Conservation (phyloP, 2,329 filamentous ascomycete species). For the Reticulascus tulasneorum region DNA sequence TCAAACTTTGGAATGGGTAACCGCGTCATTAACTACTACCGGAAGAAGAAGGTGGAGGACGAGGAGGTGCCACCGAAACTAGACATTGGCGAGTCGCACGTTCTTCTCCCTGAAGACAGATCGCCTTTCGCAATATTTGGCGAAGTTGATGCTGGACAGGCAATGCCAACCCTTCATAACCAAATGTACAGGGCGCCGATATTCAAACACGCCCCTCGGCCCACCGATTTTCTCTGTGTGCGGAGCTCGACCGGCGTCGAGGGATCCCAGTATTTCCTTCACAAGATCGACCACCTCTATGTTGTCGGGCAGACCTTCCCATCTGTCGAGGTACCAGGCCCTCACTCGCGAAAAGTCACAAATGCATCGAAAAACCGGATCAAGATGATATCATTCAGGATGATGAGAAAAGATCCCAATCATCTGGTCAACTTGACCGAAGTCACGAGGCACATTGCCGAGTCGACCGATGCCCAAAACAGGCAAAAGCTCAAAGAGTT, state of each 20-base stretch:
- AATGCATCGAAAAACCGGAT: constrained; percentile 95
- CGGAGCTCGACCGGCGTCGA: constrained; percentile 74
- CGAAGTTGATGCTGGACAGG: constrained; percentile 85
- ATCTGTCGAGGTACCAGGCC: constrained; percentile 85
- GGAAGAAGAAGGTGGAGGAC: constrained; percentile 70
- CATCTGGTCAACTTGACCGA: constrained; percentile 71
- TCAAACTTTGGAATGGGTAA: constrained; percentile 98
- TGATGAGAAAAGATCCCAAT: constrained; percentile 72
- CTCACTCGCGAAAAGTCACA: constrained; percentile 90
- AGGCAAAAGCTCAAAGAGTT: constrained; percentile 97
- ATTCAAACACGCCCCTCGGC: constrained; percentile 76
- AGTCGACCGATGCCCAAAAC: constrained; percentile 92
- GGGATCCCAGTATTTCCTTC: constrained; percentile 78
- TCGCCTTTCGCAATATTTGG: constrained; percentile 96
- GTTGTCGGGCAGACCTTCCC: constrained; percentile 92
- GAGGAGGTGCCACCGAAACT: constrained; percentile 72
- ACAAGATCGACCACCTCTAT: constrained; percentile 86
- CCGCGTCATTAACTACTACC: constrained; percentile 94
- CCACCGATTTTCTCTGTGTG: constrained; percentile 82
- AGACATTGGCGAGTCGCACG: constrained; percentile 83
- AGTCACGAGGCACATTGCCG: constrained; percentile 87
- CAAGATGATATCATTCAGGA: constrained; percentile 91
- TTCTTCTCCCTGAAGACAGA: constrained; percentile 87
- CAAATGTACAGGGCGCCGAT: constrained; percentile 93
- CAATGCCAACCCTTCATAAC: constrained; percentile 87